Evolutionary conservation across 306 rosid genomes (phyloP).

Genomic region (Elaeagnus macrophylla): DNA sequence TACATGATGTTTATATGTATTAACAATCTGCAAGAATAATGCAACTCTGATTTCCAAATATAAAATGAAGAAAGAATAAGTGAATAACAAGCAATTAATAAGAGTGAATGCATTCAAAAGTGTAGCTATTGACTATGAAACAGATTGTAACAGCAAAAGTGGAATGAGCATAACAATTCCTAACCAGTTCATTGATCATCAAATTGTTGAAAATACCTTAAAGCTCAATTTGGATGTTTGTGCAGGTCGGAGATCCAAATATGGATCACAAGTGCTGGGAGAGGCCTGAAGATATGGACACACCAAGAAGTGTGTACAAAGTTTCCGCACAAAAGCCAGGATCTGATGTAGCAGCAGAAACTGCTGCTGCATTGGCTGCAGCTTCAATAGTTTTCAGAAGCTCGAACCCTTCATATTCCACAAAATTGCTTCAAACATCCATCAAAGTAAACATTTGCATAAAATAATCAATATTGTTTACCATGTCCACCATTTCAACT

Average conservation of each 20-base stretch:
- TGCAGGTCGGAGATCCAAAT: slow-evolving; percentile 79
- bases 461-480: neutral
- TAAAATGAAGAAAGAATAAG: no score
- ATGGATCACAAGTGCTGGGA: slow-evolving; percentile 83
- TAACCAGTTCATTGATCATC: neutral
- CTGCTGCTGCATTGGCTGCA: slow-evolving; percentile 85
- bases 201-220: neutral
- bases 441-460: slow-evolving; percentile 31
- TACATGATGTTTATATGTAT: neutral
- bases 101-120: no score
- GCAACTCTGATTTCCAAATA: neutral
- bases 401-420: slow-evolving; percentile 59
- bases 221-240: neutral
- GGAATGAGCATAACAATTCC: neutral
- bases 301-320: slow-evolving; percentile 64
- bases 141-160: no score
- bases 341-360: slow-evolving; percentile 84
- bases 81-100: no score
- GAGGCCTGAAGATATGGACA: slow-evolving; percentile 93
- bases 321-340: slow-evolving; percentile 70
- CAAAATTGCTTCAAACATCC: slow-evolving; percentile 58
- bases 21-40: no score
- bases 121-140: no score
- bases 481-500: neutral
- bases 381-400: slow-evolving; percentile 69